Conservation (phyloP, 257 asterid species). For the Ilex asprella region DNA sequence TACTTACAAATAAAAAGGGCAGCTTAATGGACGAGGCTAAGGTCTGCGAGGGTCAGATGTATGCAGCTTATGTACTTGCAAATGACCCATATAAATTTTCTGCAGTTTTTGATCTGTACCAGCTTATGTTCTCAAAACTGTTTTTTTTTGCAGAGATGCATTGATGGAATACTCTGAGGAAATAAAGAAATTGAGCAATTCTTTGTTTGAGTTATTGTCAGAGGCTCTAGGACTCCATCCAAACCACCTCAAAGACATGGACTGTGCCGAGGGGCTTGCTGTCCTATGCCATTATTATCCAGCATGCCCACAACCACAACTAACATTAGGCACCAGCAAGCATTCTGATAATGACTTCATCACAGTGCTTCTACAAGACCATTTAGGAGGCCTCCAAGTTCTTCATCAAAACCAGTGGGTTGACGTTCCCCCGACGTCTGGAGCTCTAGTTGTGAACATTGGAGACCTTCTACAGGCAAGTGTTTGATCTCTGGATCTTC, state of each 20-base stretch:
- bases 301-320: slow-evolving; percentile 16
- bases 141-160: slow-evolving; percentile 5
- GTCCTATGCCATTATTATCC: slow-evolving; percentile 17
- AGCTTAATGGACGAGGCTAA: too few species aligned
- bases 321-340: slow-evolving; percentile 10
- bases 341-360: slow-evolving; percentile 17
- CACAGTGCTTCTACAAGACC: slow-evolving; percentile 18
- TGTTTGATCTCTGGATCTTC: background rate
- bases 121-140: too few species aligned
- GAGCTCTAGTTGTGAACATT: slow-evolving; percentile 14
- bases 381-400: slow-evolving; percentile 17
- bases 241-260: slow-evolving; percentile 14
- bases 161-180: slow-evolving; percentile 3
- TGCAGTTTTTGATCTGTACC: too few species aligned
- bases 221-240: slow-evolving; percentile 16
- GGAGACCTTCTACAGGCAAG: slow-evolving; percentile 18
- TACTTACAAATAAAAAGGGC: too few species aligned
- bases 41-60: too few species aligned
- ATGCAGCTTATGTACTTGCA: too few species aligned
- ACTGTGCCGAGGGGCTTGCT: slow-evolving; percentile 17
- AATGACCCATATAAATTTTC: too few species aligned
- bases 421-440: slow-evolving; percentile 4
- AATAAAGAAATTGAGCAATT: slow-evolving; percentile 1
- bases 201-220: slow-evolving; percentile 8
- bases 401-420: slow-evolving; percentile 18